Percentiles rank a stretch among this genome's conserved stretches.
phyloP scores from a whole-genome alignment of 148 eudicot species.

The Chenopodium berlandieri region DNA sequence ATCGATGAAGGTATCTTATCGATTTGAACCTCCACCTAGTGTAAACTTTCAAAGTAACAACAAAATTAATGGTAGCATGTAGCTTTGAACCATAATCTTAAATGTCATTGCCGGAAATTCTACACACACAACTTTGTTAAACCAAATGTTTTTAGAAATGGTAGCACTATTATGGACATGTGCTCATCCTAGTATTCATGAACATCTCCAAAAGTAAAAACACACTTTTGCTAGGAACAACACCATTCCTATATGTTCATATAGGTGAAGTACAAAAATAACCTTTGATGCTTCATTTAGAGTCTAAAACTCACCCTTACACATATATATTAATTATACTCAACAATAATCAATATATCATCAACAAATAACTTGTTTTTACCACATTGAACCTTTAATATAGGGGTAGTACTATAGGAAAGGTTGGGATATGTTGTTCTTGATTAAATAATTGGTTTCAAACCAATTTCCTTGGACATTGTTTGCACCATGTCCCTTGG shows the following conservation, averaged over 20 bases:
- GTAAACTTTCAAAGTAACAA: neutral
- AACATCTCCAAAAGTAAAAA: conserved; percentile 12
- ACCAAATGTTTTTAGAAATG: neutral
- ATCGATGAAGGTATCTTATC: neutral
- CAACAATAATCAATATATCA: no score
- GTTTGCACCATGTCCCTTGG: neutral
- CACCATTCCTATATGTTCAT: conserved; percentile 7
- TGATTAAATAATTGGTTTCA: neutral
- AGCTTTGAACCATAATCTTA: neutral
- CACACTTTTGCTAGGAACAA: neutral
- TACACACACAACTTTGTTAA: neutral
- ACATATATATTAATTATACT: neutral
- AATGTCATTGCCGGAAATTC: neutral
- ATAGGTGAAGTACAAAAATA: neutral
- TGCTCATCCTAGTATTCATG: conserved; percentile 12
- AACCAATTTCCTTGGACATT: conserved; percentile 16
- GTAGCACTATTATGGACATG: conserved; percentile 14
- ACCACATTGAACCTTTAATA: conserved; percentile 16
- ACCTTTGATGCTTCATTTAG: neutral
- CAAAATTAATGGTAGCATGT: neutral
- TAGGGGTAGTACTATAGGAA: neutral
- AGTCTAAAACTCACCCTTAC: neutral
- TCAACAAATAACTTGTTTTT: conserved; percentile 9
- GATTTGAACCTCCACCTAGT: neutral
- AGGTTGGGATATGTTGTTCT: conserved; percentile 1